Evolutionary conservation across 768 basidiomycete species (phyloP).

Genomic region (Kwoniella europaea): DNA sequence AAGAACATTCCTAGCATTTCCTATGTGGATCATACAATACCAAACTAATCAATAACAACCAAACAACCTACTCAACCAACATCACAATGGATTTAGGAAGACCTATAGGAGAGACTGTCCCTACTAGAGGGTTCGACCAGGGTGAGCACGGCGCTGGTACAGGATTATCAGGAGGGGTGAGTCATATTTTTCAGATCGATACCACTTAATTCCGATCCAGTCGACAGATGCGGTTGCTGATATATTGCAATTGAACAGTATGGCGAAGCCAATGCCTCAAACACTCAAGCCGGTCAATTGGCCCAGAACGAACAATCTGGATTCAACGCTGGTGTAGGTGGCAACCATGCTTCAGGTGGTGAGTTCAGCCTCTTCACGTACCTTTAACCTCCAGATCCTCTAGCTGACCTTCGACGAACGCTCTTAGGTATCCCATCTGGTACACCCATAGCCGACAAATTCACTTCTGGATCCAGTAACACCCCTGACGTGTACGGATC

Average conservation of each 20-base stretch:
- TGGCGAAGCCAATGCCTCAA: conserved; percentile 26
- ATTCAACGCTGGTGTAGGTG: conserved; percentile 45
- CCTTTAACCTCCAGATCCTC: background rate
- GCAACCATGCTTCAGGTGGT: conserved; percentile 48
- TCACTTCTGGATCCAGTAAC: conserved; percentile 26
- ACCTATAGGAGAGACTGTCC: conserved; percentile 32
- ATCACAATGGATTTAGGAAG: conserved; percentile 35
- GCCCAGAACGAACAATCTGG: conserved; percentile 30
- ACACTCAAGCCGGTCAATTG: conserved; percentile 34
- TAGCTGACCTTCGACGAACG: background rate
- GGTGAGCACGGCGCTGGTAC: conserved; percentile 48
- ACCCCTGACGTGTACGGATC: conserved; percentile 13
- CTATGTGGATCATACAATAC: background rate
- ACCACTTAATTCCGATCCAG: background rate
- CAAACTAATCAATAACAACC: background rate
- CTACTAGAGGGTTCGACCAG: conserved; percentile 31
- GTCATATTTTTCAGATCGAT: background rate
- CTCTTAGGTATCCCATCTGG: conserved; percentile 20
- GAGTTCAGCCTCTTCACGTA: background rate
- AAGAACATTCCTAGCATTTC: background rate
- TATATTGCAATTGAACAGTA: conserved; percentile 4
- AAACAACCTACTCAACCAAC: conserved; percentile 3
- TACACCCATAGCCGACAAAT: conserved; percentile 44
- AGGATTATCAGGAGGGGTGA: conserved; percentile 47
- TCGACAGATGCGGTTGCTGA: background rate